Evolutionary conservation across 257 asterid species (phyloP), one percentile per base, ranked within the genome.

Genomic region (Petunia axillaris): DNA sequence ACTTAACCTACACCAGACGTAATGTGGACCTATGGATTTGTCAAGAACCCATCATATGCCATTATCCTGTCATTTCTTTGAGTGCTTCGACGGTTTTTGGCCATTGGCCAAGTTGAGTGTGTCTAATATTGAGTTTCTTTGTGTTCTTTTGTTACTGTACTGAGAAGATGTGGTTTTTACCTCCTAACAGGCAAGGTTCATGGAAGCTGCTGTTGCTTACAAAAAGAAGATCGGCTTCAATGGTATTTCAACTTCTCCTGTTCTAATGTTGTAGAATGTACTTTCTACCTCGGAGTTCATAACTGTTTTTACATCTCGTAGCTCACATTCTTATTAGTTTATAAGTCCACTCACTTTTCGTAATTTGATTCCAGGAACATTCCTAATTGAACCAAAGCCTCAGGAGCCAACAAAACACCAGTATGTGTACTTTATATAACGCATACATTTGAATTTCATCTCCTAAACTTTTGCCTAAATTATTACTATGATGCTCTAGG

Each of bases 361-460:
- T 67, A 13, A 35, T 68, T 66, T 86, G 10, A 57, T 71, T 63
- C 82, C 89, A 94, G 99, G 99, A 64, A 96, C 98, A 52, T 87
- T 96, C 46, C 95, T 96, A n/a, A 90, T 96, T 40, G 99, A 96
- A 85, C 99, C 99, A 55, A 96, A 96, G 91, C 99, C 99, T 52
- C 99, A 96, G 83, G 99, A 96, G 87, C 99, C 99, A 3, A 96
- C 99, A 57, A 96, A 96, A 84, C 99, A 96, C 82, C 98, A 93
- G 97, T 91, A 89, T 39, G 94, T 43, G 83, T 11, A 73, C 8
- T 50, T 50, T 36, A 71, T 0, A 1, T 13, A 0, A 73, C 13
- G 62, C 78, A 50, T 48, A 9, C 36, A 1, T 60, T 13, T 39
- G 40, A 35, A 50, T 35, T 35, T 1, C 5, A 36, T 36, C 62